phyloP scores from a whole-genome alignment of 2,329 filamentous ascomycete genomes.

The Helminthosporium solani region DNA sequence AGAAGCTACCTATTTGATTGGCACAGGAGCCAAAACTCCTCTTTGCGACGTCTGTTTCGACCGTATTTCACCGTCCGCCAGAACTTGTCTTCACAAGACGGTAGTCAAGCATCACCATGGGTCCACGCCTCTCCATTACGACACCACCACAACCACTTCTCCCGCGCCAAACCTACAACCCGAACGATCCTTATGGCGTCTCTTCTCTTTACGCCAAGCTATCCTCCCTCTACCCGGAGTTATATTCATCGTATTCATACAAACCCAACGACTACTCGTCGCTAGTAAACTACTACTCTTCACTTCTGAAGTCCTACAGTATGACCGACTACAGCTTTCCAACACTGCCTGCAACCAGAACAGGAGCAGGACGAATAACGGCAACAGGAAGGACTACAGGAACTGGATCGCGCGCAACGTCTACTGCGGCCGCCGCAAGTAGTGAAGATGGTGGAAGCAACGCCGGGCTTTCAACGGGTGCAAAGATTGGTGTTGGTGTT shows the following conservation, averaged over 20 bases:
- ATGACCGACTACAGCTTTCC: neutral
- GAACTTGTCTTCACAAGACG: neutral
- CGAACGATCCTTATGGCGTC: constrained; percentile 3
- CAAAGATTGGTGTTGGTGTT: constrained; percentile 19
- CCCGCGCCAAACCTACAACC: constrained; percentile 9
- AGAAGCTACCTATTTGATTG: neutral
- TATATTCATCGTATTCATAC: constrained; percentile 9
- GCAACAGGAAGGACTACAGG: neutral
- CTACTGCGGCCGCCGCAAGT: neutral
- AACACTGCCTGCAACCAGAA: neutral
- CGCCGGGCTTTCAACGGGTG: constrained; percentile 12
- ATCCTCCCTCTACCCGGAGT: constrained; percentile 11
- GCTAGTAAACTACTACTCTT: constrained; percentile 2
- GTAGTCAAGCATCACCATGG: constrained; percentile 1
- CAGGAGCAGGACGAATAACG: neutral
- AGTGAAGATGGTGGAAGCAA: neutral
- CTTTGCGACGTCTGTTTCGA: neutral
- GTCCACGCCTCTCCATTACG: constrained; percentile 1
- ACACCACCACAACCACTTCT: constrained; percentile 1
- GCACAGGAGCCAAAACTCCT: neutral
- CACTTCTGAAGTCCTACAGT: constrained; percentile 3
- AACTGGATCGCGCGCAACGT: neutral
- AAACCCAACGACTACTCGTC: constrained; percentile 1
- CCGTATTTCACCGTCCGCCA: neutral
- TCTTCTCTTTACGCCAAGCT: constrained; percentile 7